Percentiles rank a stretch among this genome's conserved stretches.
These are phyloP conservation scores for Boletus sp. DNA, from an alignment of 1,284 basidiomycete genomes.

Conservation along the genomic window DNA sequence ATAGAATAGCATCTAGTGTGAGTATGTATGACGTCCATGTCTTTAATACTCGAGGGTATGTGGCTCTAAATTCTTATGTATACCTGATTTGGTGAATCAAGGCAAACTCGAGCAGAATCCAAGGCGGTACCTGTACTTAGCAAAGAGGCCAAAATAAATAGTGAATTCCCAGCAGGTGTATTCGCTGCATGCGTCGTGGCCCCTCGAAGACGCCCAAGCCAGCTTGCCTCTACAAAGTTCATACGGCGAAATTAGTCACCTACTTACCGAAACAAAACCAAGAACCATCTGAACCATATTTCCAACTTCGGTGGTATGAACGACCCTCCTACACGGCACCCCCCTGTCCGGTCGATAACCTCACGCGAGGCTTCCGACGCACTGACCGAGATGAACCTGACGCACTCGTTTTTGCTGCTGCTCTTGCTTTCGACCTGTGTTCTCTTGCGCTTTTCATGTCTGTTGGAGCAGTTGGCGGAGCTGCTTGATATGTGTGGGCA, in stretches of 20 bases:
- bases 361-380: slow-evolving; percentile 24
- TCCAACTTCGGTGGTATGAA: neutral
- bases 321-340: neutral
- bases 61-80: neutral
- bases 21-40: neutral
- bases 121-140: neutral
- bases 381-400: slow-evolving; percentile 10
- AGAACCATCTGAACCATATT: neutral
- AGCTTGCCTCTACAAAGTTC: neutral
- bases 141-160: neutral
- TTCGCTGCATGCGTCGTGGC: neutral
- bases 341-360: slow-evolving; percentile 12
- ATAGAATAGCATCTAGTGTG: neutral
- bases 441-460: slow-evolving; percentile 76
- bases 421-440: slow-evolving; percentile 54
- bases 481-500: slow-evolving; percentile 84
- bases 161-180: neutral
- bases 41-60: neutral
- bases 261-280: neutral
- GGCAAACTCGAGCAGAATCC: neutral
- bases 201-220: neutral
- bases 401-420: slow-evolving; percentile 38
- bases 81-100: neutral
- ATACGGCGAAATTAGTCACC: neutral
- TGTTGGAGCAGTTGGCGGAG: slow-evolving; percentile 73